Percentiles rank a stretch among this genome's conserved stretches.
Conservation (phyloP, 495 filamentous ascomycete genomes). For the Glarea lozoyensis region DNA sequence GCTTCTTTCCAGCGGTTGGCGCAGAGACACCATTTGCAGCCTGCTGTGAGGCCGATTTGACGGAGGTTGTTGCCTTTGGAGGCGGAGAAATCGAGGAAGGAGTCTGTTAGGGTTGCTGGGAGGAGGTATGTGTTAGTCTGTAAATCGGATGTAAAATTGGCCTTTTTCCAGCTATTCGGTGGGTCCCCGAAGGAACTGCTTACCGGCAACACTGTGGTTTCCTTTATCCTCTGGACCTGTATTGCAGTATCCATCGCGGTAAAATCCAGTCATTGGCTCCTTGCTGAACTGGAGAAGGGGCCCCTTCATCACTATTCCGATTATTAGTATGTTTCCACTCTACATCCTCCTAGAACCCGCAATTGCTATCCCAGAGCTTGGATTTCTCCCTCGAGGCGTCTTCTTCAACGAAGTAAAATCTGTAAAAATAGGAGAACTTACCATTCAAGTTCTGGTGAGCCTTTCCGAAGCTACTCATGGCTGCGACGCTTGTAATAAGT, state of each 20-base stretch:
- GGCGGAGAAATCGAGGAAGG: conserved; percentile 52
- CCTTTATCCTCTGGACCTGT: conserved; percentile 31
- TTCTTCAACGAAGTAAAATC: too few species aligned
- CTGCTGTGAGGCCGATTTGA: conserved; percentile 38
- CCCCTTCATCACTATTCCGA: conserved; percentile 40
- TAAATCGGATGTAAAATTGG: background rate
- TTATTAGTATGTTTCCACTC: background rate
- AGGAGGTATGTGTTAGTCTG: background rate
- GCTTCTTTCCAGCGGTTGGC: conserved; percentile 45
- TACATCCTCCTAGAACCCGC: background rate
- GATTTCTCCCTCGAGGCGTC: too few species aligned
- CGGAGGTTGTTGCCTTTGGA: conserved; percentile 49
- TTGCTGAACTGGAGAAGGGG: conserved; percentile 48
- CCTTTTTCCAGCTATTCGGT: too few species aligned
- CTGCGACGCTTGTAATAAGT: background rate
- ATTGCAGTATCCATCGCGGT: conserved; percentile 52
- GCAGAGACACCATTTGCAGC: conserved; percentile 54
- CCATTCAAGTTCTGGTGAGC: conserved; percentile 13
- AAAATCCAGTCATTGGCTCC: conserved; percentile 49
- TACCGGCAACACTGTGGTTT: conserved; percentile 42
- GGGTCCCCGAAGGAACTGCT: too few species aligned
- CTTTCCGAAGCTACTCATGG: background rate
- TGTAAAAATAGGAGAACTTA: background rate
- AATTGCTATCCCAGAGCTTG: too few species aligned
- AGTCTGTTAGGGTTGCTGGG: conserved; percentile 38